Evolutionary conservation across 192 early-diverging fungal species (phyloP).

Genomic region (Dimargaris verticillata): DNA sequence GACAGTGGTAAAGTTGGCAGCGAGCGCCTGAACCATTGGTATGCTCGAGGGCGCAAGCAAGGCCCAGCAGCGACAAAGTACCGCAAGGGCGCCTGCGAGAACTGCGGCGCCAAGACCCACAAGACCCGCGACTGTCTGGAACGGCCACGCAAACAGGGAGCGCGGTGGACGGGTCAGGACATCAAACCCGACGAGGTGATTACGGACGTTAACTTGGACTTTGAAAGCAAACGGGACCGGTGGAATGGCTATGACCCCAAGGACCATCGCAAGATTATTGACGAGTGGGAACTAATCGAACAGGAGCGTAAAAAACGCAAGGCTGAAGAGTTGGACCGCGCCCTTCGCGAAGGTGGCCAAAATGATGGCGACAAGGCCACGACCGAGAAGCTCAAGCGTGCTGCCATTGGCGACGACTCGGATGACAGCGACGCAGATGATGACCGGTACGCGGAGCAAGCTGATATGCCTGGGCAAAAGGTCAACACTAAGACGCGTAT

Average conservation of each 20-base stretch:
- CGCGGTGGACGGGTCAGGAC: constrained; percentile 69
- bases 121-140: constrained; percentile 90
- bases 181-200: constrained; percentile 76
- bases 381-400: constrained; percentile 12
- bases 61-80: constrained; percentile 80
- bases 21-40: constrained; percentile 44
- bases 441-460: constrained; percentile 74
- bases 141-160: constrained; percentile 73
- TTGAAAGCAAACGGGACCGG: constrained; percentile 92
- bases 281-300: constrained; percentile 81
- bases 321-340: constrained; percentile 54
- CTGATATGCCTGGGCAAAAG: constrained; percentile 71
- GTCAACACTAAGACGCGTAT: constrained; percentile 78
- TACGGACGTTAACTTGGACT: constrained; percentile 53
- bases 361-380: not conserved
- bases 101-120: constrained; percentile 94
- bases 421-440: constrained; percentile 76
- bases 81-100: constrained; percentile 89
- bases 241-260: constrained; percentile 96
- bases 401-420: constrained; percentile 25
- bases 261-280: constrained; percentile 48
- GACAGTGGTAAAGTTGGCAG: constrained; percentile 11
- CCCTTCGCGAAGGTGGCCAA: not conserved
- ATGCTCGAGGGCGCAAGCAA: constrained; percentile 48
- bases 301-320: constrained; percentile 66